Conservation (phyloP, 2,329 filamentous ascomycete genomes). For the Xylariaceae sp. region DNA sequence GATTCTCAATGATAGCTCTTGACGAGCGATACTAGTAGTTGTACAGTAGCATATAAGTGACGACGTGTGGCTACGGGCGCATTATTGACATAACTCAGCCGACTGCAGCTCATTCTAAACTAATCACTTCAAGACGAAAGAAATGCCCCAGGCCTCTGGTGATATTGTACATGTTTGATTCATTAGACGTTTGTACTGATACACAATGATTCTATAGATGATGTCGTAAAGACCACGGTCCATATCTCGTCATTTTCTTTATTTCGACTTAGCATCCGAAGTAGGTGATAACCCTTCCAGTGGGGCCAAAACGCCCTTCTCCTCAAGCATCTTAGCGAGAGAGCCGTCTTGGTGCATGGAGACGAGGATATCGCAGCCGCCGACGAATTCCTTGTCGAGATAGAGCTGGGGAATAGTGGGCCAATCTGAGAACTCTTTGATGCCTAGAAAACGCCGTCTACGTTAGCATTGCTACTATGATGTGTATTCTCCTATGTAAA, state of each 20-base stretch:
- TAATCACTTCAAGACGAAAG: background rate
- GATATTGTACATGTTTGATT: background rate
- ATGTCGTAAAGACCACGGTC: conserved; percentile 18
- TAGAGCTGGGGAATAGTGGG: conserved; percentile 98
- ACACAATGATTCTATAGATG: conserved; percentile 28
- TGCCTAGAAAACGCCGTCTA: conserved; percentile 60
- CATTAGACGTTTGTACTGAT: conserved; percentile 21
- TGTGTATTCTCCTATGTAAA: background rate
- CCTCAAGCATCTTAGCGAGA: conserved; percentile 86
- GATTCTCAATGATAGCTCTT: no score
- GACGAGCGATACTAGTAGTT: no score
- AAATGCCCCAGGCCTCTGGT: background rate
- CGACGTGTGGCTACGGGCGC: no score
- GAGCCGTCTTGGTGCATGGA: conserved; percentile 97
- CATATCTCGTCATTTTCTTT: conserved; percentile 1
- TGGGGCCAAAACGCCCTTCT: conserved; percentile 82
- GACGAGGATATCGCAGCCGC: conserved; percentile 96
- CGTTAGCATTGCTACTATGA: conserved; percentile 10
- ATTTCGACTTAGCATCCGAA: conserved; percentile 35
- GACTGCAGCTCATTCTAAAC: background rate
- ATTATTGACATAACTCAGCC: no score
- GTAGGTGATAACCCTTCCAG: conserved; percentile 51
- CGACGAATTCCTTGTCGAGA: conserved; percentile 92
- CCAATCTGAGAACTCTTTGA: conserved; percentile 99
- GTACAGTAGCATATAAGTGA: no score